A percentile compares a stretch with the other conserved stretches of the same genome.
Conservation (phyloP, 306 rosid species). For the Neltuma alba region DNA sequence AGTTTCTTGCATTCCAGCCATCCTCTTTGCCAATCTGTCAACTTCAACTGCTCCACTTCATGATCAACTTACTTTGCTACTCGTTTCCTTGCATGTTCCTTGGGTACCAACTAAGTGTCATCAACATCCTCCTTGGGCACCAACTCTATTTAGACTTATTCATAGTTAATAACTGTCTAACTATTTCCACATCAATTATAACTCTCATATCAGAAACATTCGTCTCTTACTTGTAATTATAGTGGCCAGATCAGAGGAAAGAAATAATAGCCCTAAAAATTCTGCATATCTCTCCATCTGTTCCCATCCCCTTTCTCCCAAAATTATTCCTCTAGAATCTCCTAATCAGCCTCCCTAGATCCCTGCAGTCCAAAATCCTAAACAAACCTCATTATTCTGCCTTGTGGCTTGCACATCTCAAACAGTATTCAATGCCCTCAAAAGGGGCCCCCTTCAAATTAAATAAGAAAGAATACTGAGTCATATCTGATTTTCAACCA, state of each 20-base stretch:
- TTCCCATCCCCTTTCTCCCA: not conserved
- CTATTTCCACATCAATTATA: not conserved
- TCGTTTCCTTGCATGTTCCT: not conserved
- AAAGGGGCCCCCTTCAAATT: not conserved
- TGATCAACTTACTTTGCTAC: not conserved
- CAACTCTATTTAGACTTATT: not conserved
- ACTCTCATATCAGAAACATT: not conserved
- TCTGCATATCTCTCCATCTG: not conserved
- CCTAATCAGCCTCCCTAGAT: not conserved
- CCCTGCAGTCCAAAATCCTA: not conserved
- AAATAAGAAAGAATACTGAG: not conserved
- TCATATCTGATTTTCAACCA: not conserved
- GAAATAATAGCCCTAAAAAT: not conserved
- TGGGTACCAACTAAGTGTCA: no score
- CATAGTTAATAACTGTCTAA: not conserved
- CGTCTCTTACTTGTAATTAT: not conserved
- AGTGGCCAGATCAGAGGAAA: not conserved
- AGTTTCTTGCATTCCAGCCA: no score
- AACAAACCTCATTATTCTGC: not conserved
- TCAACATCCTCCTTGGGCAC: not conserved
- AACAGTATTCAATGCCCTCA: not conserved
- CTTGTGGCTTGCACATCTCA: not conserved
- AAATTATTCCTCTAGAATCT: not conserved
- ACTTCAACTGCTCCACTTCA: not conserved
- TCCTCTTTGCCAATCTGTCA: no score